Conservation (phyloP, 805 yeast genomes). For the Lipomyces orientalis region DNA sequence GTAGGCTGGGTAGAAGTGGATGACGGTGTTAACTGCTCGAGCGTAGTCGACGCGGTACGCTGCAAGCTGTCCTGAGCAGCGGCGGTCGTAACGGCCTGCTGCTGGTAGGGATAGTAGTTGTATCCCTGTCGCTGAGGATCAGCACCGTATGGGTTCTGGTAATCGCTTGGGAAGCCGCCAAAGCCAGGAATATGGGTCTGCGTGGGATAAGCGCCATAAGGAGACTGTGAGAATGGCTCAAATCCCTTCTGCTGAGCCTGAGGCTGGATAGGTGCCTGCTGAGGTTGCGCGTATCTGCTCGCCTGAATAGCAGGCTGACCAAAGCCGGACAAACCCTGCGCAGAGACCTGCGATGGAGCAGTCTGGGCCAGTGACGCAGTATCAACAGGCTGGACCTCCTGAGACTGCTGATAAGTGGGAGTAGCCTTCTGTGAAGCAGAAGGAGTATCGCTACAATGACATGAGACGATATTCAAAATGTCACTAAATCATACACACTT, state of each 20-base stretch:
- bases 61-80: constrained; percentile 32
- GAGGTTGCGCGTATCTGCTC: constrained; percentile 24
- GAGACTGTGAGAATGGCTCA: constrained; percentile 39
- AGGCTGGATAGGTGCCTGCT: constrained; percentile 26
- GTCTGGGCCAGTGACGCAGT: constrained; percentile 8
- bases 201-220: constrained; percentile 36
- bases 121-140: constrained; percentile 37
- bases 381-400: constrained; percentile 1
- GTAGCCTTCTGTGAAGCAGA: constrained; percentile 12
- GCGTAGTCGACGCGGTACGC: constrained; percentile 33
- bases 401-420: constrained; percentile 18
- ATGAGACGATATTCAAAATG: neutral
- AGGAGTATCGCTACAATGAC: constrained; percentile 8
- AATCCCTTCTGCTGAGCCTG: constrained; percentile 32
- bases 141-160: constrained; percentile 35
- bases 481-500: neutral
- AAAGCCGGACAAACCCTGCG: constrained; percentile 32
- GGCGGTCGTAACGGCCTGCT: constrained; percentile 22
- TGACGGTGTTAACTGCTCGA: constrained; percentile 37
- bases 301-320: constrained; percentile 28
- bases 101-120: constrained; percentile 36
- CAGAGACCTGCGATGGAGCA: constrained; percentile 24
- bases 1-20: constrained; percentile 35
- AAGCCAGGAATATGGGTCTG: constrained; percentile 38
- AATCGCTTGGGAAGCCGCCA: constrained; percentile 38